Conservation (phyloP, 2,329 filamentous ascomycete species). For the Aspergillus sp. region DNA sequence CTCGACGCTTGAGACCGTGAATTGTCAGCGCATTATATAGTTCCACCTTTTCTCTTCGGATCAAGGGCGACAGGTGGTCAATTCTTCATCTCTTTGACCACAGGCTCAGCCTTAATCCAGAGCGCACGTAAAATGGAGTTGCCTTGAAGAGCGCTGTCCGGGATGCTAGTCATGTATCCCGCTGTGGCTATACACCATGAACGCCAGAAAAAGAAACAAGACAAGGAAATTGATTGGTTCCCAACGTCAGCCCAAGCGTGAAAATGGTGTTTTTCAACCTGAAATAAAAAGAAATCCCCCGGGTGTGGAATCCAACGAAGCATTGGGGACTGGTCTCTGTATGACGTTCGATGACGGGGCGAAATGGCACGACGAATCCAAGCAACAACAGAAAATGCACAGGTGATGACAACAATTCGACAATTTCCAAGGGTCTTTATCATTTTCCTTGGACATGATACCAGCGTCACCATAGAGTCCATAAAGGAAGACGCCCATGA, state of each 20-base stretch:
- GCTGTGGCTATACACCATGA: not conserved
- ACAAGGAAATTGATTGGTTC: not conserved
- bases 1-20: not conserved
- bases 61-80: not conserved
- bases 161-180: not conserved
- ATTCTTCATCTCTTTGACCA: too few relatives aligned
- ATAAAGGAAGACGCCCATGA: constrained; percentile 1
- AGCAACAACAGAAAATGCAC: too few relatives aligned
- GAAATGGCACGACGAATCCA: too few relatives aligned
- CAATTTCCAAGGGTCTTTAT: too few relatives aligned
- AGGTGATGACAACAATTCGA: too few relatives aligned
- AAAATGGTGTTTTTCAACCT: not conserved
- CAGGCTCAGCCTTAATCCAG: not conserved
- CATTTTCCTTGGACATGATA: not conserved
- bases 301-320: too few relatives aligned
- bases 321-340: too few relatives aligned
- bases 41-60: too few relatives aligned
- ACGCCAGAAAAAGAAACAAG: not conserved
- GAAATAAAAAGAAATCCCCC: not conserved
- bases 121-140: constrained; percentile 5
- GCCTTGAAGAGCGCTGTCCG: constrained; percentile 7
- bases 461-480: not conserved
- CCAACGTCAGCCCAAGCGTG: not conserved
- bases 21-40: too few relatives aligned
- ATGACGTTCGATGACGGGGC: too few relatives aligned